Percentiles rank a stretch among this genome's conserved stretches.
phyloP scores from a whole-genome alignment of 805 yeast genomes.

The Candida alai region DNA sequence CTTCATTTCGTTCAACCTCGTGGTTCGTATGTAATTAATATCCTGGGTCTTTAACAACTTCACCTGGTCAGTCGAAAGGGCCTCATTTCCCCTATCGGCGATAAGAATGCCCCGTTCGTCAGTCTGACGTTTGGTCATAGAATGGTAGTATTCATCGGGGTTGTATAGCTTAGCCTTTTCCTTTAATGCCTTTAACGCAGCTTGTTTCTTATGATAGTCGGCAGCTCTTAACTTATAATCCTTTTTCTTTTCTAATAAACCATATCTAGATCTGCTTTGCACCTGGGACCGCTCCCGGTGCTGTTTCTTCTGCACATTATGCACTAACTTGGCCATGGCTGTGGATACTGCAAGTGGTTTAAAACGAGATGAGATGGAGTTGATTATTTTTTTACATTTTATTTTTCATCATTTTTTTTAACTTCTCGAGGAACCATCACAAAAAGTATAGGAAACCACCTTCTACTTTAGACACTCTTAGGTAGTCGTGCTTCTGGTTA shows the following conservation, averaged over 20 bases:
- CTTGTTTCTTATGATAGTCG: conserved; percentile 56
- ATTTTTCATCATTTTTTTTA: no score
- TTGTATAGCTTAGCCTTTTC: conserved; percentile 71
- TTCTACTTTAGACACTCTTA: no score
- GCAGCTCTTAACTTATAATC: conserved; percentile 49
- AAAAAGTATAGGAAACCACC: no score
- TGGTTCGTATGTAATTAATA: conserved; percentile 74
- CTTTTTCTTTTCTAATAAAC: conserved; percentile 85
- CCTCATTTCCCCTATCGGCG: conserved; percentile 61
- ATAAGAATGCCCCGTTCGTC: conserved; percentile 68
- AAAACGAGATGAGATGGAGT: no score
- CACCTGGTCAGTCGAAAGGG: conserved; percentile 67
- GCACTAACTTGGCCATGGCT: conserved; percentile 73
- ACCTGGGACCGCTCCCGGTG: conserved; percentile 94
- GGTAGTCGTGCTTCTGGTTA: no score
- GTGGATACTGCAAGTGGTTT: no score
- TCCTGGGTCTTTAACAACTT: conserved; percentile 88
- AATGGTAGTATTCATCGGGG: conserved; percentile 96
- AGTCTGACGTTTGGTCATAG: conserved; percentile 70
- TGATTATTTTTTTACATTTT: no score
- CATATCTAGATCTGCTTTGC: conserved; percentile 64
- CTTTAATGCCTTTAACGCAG: conserved; percentile 65
- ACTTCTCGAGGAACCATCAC: no score
- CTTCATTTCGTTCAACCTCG: conserved; percentile 63
- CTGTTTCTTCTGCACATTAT: conserved; percentile 92